Conservation (phyloP, 345 rosid genomes). For the Iberis pinnata region DNA sequence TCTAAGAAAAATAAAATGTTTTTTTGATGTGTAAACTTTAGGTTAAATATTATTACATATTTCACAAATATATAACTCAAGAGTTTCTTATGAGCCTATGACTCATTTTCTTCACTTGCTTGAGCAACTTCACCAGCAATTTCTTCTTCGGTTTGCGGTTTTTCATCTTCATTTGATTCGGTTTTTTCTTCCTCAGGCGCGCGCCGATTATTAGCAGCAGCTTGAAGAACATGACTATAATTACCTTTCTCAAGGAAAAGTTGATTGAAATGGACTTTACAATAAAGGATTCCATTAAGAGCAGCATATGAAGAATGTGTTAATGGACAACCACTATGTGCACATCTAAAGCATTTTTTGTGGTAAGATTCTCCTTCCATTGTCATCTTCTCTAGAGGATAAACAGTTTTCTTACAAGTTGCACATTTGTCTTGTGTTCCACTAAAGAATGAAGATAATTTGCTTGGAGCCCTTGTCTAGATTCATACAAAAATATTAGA, state of each 20-base stretch:
- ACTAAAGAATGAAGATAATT: constrained; percentile 65
- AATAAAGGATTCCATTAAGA: constrained; percentile 79
- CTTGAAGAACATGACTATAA: constrained; percentile 85
- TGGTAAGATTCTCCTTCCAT: constrained; percentile 85
- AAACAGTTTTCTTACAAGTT: constrained; percentile 92
- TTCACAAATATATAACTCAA: no score
- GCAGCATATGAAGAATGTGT: constrained; percentile 99
- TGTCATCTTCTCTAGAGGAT: constrained; percentile 94
- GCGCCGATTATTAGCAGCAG: constrained; percentile 71
- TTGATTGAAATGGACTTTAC: constrained; percentile 96
- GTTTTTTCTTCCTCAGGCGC: constrained; percentile 29
- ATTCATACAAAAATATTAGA: constrained; percentile 17
- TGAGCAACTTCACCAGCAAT: constrained; percentile 43
- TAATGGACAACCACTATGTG: constrained; percentile 87
- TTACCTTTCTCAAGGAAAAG: constrained; percentile 98
- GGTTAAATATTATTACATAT: no score
- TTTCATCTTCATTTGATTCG: no score
- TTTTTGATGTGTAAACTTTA: no score
- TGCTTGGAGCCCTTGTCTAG: constrained; percentile 90
- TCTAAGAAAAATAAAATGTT: no score
- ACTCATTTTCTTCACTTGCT: no score
- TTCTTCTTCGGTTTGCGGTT: background rate
- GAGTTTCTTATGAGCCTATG: no score
- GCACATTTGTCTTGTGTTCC: constrained; percentile 98
- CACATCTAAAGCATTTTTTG: constrained; percentile 93